A percentile compares a stretch with the other conserved stretches of the same genome.
Conservation (phyloP, 1,284 basidiomycete genomes). For the Limonomyces culmigenus region DNA sequence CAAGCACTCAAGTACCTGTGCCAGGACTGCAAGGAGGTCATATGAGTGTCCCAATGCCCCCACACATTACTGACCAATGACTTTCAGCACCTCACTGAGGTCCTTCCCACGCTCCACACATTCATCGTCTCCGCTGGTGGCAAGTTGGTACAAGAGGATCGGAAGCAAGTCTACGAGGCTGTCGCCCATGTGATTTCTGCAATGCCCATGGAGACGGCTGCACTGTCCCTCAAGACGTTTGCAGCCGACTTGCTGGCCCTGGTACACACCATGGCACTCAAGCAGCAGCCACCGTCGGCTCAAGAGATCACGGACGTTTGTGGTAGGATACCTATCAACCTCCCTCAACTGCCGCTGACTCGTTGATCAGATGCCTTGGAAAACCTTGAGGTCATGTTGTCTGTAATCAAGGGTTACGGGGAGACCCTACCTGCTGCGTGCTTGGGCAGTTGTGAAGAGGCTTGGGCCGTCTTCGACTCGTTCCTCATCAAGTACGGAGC, state of each 20-base stretch:
- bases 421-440: slow-evolving; percentile 72
- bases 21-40: slow-evolving; percentile 88
- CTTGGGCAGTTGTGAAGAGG: slow-evolving; percentile 60
- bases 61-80: slow-evolving; percentile 3
- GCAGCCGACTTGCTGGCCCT: slow-evolving; percentile 56
- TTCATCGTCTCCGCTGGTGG: slow-evolving; percentile 70
- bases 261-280: slow-evolving; percentile 43
- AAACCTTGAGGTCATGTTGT: slow-evolving; percentile 78
- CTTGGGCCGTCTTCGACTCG: slow-evolving; percentile 72
- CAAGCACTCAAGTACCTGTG: slow-evolving; percentile 96
- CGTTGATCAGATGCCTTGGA: slow-evolving; percentile 55
- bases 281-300: slow-evolving; percentile 33
- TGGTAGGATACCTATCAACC: slow-evolving; percentile 26
- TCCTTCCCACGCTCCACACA: slow-evolving; percentile 79
- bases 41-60: slow-evolving; percentile 10
- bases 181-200: slow-evolving; percentile 90
- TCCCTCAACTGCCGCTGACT: slow-evolving; percentile 8
- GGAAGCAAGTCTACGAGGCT: slow-evolving; percentile 85
- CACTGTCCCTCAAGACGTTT: slow-evolving; percentile 74
- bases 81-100: slow-evolving; percentile 72
- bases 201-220: slow-evolving; percentile 78
- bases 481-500: slow-evolving; percentile 73
- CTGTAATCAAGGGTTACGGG: slow-evolving; percentile 65
- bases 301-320: slow-evolving; percentile 45
- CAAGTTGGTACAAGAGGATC: slow-evolving; percentile 77